Conservation (phyloP, 352 stramenopile genomes). For the Phytophthora melonis region DNA sequence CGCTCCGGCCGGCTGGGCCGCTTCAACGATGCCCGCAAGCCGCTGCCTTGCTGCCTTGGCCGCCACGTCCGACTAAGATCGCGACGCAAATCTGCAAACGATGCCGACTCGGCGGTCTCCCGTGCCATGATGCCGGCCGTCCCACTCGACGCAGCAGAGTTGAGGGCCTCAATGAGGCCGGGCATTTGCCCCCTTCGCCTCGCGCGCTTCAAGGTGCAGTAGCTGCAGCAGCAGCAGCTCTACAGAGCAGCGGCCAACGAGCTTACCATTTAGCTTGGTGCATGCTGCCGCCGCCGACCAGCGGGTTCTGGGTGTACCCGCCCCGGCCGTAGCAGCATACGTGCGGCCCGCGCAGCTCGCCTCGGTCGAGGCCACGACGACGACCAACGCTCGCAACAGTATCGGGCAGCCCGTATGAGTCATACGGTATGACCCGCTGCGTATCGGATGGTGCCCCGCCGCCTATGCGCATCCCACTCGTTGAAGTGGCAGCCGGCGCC, state of each 20-base stretch:
- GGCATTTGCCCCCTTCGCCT: neutral
- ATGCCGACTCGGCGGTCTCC: neutral
- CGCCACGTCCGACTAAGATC: constrained; percentile 25
- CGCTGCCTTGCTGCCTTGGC: neutral
- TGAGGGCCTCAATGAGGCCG: too few species aligned
- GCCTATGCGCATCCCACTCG: constrained; percentile 35
- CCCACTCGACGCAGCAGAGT: constrained; percentile 11
- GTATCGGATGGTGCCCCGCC: constrained; percentile 13
- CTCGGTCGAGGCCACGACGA: neutral
- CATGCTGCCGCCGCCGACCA: too few species aligned
- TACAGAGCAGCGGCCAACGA: neutral
- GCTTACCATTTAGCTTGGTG: neutral
- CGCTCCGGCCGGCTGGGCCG: constrained; percentile 1
- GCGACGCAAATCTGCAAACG: constrained; percentile 28
- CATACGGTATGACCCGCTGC: neutral
- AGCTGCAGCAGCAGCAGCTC: neutral
- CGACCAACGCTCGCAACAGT: too few species aligned
- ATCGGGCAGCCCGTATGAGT: neutral
- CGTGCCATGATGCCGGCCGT: constrained; percentile 21
- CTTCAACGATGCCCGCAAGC: constrained; percentile 11
- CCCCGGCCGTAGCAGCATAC: neutral
- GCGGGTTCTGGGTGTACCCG: too few species aligned
- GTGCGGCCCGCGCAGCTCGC: neutral
- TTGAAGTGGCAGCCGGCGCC: constrained; percentile 32
- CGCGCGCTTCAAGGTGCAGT: neutral